Evolutionary conservation across 2,329 filamentous ascomycete genomes (phyloP).

Genomic region (Boeremia lycopersici): DNA sequence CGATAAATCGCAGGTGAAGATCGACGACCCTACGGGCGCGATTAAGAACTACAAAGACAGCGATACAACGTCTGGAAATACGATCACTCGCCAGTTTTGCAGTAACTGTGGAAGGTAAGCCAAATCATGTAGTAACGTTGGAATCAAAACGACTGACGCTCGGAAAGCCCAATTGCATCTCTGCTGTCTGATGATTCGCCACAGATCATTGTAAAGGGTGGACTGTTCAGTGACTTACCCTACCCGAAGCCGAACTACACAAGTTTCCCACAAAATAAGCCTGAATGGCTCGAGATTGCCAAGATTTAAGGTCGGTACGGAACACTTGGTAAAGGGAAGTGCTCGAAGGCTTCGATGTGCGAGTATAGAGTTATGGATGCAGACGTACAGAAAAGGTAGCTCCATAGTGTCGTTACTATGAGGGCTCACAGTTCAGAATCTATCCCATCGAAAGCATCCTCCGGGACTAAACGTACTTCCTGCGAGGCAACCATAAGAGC

Average conservation of each 20-base stretch:
- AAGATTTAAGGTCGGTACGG: background rate
- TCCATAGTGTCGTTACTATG: background rate
- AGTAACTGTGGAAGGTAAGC: slow-evolving; percentile 38
- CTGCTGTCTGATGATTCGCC: slow-evolving; percentile 20
- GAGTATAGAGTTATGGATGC: background rate
- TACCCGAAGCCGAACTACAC: slow-evolving; percentile 14
- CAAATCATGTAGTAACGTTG: background rate
- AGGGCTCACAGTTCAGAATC: slow-evolving; percentile 20
- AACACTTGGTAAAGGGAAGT: background rate
- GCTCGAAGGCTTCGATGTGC: background rate
- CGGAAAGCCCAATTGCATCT: slow-evolving; percentile 29
- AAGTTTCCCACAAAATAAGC: slow-evolving; percentile 27
- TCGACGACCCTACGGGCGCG: slow-evolving; percentile 26
- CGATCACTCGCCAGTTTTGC: slow-evolving; percentile 37
- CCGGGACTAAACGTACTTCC: slow-evolving; percentile 28
- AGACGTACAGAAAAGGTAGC: too few relatives aligned
- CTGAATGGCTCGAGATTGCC: slow-evolving; percentile 30
- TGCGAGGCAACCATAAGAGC: slow-evolving; percentile 25
- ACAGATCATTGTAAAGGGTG: slow-evolving; percentile 33
- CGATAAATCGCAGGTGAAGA: slow-evolving; percentile 23
- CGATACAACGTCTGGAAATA: slow-evolving; percentile 36
- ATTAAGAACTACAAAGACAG: slow-evolving; percentile 37
- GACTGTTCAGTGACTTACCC: slow-evolving; percentile 33
- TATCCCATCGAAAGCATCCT: slow-evolving; percentile 35
- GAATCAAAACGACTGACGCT: background rate